These are phyloP conservation scores for Trametes pubescens DNA, from an alignment of 1,284 basidiomycete species.

Conservation along the genomic window DNA sequence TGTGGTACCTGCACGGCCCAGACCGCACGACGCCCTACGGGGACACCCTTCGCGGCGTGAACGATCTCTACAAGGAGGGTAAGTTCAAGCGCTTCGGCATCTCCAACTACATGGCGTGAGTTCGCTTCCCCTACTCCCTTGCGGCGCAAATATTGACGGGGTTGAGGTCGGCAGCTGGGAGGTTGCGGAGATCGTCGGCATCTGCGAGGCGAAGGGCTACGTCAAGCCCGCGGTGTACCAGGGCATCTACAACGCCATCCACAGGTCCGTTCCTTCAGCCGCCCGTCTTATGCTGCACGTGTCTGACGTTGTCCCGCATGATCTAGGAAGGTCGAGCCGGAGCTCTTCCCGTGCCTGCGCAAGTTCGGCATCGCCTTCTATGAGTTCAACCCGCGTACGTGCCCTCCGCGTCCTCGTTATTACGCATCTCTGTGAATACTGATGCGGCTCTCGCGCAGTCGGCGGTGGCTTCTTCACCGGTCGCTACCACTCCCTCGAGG, in stretches of 20 bases:
- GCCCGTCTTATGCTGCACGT: background rate
- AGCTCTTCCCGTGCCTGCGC: conserved; percentile 69
- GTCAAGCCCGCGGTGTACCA: conserved; percentile 76
- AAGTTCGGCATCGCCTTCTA: conserved; percentile 70
- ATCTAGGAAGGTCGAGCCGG: conserved; percentile 56
- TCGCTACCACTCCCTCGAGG: conserved; percentile 41
- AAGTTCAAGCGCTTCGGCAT: conserved; percentile 55
- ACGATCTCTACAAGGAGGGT: conserved; percentile 61
- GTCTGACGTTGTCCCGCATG: background rate
- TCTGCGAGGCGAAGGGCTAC: conserved; percentile 62
- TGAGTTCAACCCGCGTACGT: conserved; percentile 59
- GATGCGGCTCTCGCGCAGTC: conserved; percentile 37
- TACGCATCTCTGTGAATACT: conserved; percentile 2
- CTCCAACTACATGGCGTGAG: conserved; percentile 57
- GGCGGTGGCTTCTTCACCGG: conserved; percentile 52
- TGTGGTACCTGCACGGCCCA: conserved; percentile 65
- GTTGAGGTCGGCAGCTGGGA: conserved; percentile 53
- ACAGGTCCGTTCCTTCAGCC: conserved; percentile 41
- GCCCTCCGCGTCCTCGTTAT: conserved; percentile 12
- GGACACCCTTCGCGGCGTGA: conserved; percentile 55
- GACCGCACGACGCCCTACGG: conserved; percentile 57
- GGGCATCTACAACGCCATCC: conserved; percentile 66
- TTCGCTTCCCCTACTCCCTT: conserved; percentile 1
- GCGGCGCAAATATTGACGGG: no score
- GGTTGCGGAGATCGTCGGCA: conserved; percentile 69